Base-by-base conservation (phyloP, 305 asterid species). In the Solanum hybrid region DNA sequence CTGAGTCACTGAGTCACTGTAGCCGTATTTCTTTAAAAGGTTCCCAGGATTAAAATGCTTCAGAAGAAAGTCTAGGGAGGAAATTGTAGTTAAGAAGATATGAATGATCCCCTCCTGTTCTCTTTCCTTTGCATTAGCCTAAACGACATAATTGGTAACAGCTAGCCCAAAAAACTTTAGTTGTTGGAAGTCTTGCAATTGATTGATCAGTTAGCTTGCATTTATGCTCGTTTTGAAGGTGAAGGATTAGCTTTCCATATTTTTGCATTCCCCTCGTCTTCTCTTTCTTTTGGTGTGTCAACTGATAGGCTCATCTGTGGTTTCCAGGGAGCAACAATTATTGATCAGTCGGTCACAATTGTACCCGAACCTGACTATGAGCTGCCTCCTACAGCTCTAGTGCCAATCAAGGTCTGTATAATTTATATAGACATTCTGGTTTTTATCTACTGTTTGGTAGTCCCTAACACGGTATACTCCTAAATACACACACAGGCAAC, bases 261-360 rank as follows among this genome's bases (percentile, higher is more conserved):
- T 89, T 64, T 82, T 66, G 72, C 37, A 3, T 22, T 34, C 51
- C 38, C 27, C 37, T 36, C 17, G 13, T 36, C 40, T 17, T 27
- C 10, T 42, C 60, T 81, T 26, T 16, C 5, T 40, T 81, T 38
- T 82, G 87, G 40, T 20, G 73, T 64, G 4, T 72, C n/a, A 40
- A 46, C 34, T 78, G 51, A 29, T 89, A 37, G 79, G 20, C 27
- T 76, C 37, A 56, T n/a, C 29, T 38, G 80, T 69, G 16, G 13
- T 90, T 77, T 91, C 88, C 93, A 95, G 98, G 98, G 96, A 73
- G 95, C 98, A 86, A 94, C 97, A 6, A 95, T 95, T 79, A 95
- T 94, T 82, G 98, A 95, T 90, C 97, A 94, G 92, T 90, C 97
- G 29, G 96, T 94, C 88, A 91, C 93, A 86, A 91, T 94, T 75